These are phyloP conservation scores for Plasmodium blacklocki DNA, from an alignment of 169 alveolate species.

Conservation along the genomic window DNA sequence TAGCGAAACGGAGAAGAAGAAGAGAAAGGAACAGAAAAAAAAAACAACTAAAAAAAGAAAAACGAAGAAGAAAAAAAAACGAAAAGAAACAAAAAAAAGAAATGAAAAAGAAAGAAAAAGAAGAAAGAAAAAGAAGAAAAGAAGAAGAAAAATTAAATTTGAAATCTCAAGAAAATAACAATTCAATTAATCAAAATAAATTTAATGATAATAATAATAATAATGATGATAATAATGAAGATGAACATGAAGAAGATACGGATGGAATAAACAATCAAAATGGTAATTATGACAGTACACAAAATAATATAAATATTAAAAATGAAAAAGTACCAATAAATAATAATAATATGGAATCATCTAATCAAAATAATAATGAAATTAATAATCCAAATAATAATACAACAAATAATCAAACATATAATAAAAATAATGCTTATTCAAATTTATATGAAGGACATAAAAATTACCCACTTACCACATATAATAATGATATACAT, in stretches of 20 bases:
- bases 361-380: not conserved
- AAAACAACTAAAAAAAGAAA: not conserved
- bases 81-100: constrained; percentile 6
- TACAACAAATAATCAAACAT: constrained; percentile 1
- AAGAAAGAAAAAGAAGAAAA: constrained; percentile 10
- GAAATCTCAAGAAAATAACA: not conserved
- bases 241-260: not conserved
- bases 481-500: constrained; percentile 5
- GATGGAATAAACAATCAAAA: not conserved
- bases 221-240: not conserved
- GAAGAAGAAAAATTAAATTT: not conserved
- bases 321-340: not conserved
- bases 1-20: not conserved
- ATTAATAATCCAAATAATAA: not conserved
- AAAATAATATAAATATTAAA: not conserved
- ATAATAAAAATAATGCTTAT: not conserved
- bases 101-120: constrained; percentile 7
- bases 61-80: not conserved
- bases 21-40: constrained; percentile 3
- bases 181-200: not conserved
- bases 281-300: not conserved
- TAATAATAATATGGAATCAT: not conserved
- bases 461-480: not conserved
- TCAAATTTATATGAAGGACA: not conserved
- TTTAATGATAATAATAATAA: not conserved